Percentiles rank a stretch among this genome's conserved stretches.
Conservation (phyloP, 2,329 filamentous ascomycete genomes). For the Fonsecaea pugnacius region DNA sequence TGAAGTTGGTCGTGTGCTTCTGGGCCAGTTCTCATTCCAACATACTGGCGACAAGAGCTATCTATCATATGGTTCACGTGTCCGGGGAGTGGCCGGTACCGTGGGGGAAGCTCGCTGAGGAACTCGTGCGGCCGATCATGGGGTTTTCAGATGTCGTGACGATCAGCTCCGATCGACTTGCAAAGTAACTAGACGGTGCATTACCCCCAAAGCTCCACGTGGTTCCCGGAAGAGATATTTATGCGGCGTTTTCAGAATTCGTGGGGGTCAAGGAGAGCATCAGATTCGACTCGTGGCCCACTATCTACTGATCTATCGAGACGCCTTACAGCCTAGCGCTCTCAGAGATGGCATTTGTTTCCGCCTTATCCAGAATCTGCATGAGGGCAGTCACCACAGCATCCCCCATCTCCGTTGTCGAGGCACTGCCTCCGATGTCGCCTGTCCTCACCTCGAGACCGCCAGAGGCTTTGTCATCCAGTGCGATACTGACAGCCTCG, state of each 20-base stretch:
- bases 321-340: constrained; percentile 13
- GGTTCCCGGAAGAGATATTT: not conserved
- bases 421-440: constrained; percentile 75
- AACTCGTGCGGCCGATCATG: not conserved
- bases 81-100: constrained; percentile 17
- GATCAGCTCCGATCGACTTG: not conserved
- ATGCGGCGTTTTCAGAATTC: not conserved
- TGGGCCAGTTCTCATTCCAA: not conserved
- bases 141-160: not conserved
- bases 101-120: constrained; percentile 4
- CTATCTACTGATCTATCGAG: constrained; percentile 8
- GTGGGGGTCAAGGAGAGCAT: not conserved
- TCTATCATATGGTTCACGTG: constrained; percentile 11
- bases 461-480: constrained; percentile 60
- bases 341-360: constrained; percentile 3
- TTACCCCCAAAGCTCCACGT: constrained; percentile 3
- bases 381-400: constrained; percentile 55
- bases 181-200: not conserved
- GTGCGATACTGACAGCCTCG: constrained; percentile 72
- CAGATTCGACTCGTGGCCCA: not conserved
- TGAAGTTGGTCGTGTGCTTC: constrained; percentile 13
- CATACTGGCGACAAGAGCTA: constrained; percentile 5
- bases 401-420: constrained; percentile 75
- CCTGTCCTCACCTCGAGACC: constrained; percentile 68
- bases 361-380: constrained; percentile 14